Evolutionary conservation across 2,329 filamentous ascomycete species (phyloP), one percentile per base, ranked within the genome.

Genomic region (Hypoxylon rubiginosum): DNA sequence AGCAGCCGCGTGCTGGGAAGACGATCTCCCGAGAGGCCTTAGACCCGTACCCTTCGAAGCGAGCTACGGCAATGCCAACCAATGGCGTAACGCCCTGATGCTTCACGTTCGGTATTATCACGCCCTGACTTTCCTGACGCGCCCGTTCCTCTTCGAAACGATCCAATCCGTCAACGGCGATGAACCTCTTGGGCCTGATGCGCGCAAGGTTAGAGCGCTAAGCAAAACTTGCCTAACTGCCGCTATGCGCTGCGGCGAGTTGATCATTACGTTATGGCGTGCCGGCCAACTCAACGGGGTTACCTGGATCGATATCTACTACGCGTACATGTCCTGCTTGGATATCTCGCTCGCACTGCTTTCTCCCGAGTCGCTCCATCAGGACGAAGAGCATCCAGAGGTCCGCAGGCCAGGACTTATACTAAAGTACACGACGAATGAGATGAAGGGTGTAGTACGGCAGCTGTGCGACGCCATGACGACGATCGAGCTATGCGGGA

Each of bases 41-140:
- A 62, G 43, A 21, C 69, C 67, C 15, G 43, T 28, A 5, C 21
- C 58, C 5, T 51, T 57, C 15, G 52, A 53, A 49, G 48, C 62
- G 11, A 28, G 62, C 24, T 9, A 69, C 11, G 39, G 48, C n/a
- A 71, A 64, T 17, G 50, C 54, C 8, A 64, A 67, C 8, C 70
- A 69, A 48, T 70, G 68, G 62, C 72, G 75, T 6, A 69, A 70
- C 45, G 58, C 73, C 17, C 58, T 66, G 21, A 9, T 75, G 46
- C 70, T 77, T n/a, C 71, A 75, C 46, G 26, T 76, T 17, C 73
- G 71, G 51, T 74, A 75, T 55, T 71, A 76, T 21, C 72, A 75
- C 46, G 60, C 67, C 0, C 60, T 77, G 4, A 68, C 61, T 17
- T 72, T 76, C 46, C 62, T 77, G 17, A 72, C 71, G 6, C 72